Percentiles rank a stretch among this genome's conserved stretches.
Conservation (phyloP, 176 grass and related monocot genomes). For the Triticum dicoccoides region DNA sequence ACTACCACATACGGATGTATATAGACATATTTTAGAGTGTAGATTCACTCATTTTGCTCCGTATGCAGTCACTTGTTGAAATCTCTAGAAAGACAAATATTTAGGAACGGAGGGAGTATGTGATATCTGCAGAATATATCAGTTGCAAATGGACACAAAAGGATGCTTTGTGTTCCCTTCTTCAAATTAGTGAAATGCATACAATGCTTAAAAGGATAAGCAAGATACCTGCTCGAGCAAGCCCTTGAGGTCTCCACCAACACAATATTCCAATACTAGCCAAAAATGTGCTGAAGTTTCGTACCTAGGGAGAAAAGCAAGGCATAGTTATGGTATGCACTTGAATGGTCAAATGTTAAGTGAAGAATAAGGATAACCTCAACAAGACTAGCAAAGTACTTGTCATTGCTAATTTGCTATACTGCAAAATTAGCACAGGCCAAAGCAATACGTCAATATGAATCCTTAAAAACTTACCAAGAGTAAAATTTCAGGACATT, state of each 20-base stretch:
- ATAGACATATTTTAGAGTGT: too few relatives aligned
- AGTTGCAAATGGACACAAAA: not conserved
- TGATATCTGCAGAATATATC: not conserved
- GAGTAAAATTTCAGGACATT: slow-evolving; percentile 88
- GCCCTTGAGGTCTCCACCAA: slow-evolving; percentile 81
- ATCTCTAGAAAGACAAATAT: too few relatives aligned
- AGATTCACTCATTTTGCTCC: too few relatives aligned
- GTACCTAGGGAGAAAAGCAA: slow-evolving; percentile 55
- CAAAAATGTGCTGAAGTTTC: slow-evolving; percentile 94
- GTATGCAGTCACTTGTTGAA: too few relatives aligned
- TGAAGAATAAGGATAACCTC: not conserved
- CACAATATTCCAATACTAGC: slow-evolving; percentile 89
- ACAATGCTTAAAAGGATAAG: not conserved
- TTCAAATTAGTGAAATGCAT: slow-evolving; percentile 22
- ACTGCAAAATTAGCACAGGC: not conserved
- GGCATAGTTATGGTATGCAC: slow-evolving; percentile 5
- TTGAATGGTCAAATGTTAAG: not conserved
- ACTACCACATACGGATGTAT: too few relatives aligned
- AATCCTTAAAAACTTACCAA: slow-evolving; percentile 53
- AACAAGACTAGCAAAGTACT: slow-evolving; percentile 15
- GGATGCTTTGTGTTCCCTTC: not conserved
- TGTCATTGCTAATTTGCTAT: not conserved
- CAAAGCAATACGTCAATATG: not conserved
- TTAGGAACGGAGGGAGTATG: too few relatives aligned
- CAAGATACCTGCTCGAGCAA: slow-evolving; percentile 78